phyloP scores from a whole-genome alignment of 1,139 yeast species.

The Geotrichum histeridarum region DNA sequence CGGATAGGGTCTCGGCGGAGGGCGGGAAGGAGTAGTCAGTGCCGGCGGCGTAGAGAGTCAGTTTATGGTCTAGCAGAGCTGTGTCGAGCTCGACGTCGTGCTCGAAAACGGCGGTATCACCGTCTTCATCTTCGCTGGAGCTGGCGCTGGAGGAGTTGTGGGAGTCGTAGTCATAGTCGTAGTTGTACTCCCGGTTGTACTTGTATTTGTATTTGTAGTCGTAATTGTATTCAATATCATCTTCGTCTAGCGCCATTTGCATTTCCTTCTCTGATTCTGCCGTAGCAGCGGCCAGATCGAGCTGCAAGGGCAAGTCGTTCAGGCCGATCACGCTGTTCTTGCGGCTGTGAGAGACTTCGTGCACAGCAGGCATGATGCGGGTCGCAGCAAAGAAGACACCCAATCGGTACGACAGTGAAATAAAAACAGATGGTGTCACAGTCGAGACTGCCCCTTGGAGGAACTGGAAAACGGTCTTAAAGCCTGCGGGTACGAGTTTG shows the following conservation, averaged over 20 bases:
- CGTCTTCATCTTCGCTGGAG: slow-evolving; percentile 12
- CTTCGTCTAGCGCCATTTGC: slow-evolving; percentile 3
- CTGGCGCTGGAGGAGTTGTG: neutral
- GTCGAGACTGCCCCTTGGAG: slow-evolving; percentile 64
- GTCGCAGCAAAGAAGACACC: slow-evolving; percentile 91
- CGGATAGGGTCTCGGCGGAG: too few relatives aligned
- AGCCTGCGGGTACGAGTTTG: slow-evolving; percentile 44
- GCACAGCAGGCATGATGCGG: slow-evolving; percentile 66
- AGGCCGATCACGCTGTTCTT: neutral
- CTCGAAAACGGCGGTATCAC: slow-evolving; percentile 3
- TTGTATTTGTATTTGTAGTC: too few relatives aligned
- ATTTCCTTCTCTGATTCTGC: neutral
- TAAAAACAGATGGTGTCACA: slow-evolving; percentile 72
- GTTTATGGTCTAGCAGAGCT: neutral
- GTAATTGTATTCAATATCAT: neutral
- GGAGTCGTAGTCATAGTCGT: neutral
- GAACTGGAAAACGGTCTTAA: slow-evolving; percentile 63
- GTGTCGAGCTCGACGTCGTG: slow-evolving; percentile 4
- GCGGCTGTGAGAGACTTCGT: slow-evolving; percentile 20
- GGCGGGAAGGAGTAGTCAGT: too few relatives aligned
- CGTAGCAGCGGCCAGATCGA: neutral
- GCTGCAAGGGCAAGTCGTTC: neutral
- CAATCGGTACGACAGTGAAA: slow-evolving; percentile 78
- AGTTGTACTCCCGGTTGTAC: too few relatives aligned
- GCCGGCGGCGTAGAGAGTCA: neutral